These are phyloP conservation scores for Besnoitia besnoiti DNA, from an alignment of 169 alveolate species.

Conservation along the genomic window DNA sequence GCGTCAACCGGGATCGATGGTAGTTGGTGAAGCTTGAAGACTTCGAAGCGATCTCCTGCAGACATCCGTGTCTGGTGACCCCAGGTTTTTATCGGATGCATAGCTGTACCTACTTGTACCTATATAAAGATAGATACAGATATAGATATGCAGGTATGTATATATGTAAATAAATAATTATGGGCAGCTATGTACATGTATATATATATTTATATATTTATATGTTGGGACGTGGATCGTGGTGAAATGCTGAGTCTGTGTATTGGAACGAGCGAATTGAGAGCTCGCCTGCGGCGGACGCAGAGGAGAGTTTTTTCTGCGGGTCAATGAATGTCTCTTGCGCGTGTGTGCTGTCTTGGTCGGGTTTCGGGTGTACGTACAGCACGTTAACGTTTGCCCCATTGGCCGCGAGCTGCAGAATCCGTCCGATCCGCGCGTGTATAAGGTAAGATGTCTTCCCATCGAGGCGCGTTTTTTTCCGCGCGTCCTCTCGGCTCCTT, in stretches of 20 bases:
- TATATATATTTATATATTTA: no score
- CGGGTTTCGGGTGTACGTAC: background rate
- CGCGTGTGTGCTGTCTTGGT: background rate
- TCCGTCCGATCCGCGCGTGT: background rate
- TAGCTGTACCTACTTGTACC: background rate
- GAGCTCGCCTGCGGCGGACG: no score
- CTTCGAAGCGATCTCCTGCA: no score
- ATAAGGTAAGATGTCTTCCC: background rate
- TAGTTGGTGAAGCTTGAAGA: no score
- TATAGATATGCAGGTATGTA: background rate
- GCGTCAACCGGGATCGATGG: no score
- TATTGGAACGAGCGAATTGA: background rate
- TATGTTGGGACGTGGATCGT: background rate
- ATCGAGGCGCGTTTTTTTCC: background rate
- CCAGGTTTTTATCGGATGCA: no score
- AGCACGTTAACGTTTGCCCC: slow-evolving; percentile 20
- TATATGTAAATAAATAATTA: no score
- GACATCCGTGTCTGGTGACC: no score
- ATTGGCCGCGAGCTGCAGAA: slow-evolving; percentile 13
- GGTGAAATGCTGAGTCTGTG: background rate
- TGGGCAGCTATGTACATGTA: background rate
- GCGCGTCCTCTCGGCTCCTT: background rate
- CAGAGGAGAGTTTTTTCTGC: background rate
- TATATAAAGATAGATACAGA: no score
- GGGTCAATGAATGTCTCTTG: background rate